Evolutionary conservation across 495 filamentous ascomycete species (phyloP), one percentile per base, ranked within the genome.

Genomic region (Hypoxylon trugodes): DNA sequence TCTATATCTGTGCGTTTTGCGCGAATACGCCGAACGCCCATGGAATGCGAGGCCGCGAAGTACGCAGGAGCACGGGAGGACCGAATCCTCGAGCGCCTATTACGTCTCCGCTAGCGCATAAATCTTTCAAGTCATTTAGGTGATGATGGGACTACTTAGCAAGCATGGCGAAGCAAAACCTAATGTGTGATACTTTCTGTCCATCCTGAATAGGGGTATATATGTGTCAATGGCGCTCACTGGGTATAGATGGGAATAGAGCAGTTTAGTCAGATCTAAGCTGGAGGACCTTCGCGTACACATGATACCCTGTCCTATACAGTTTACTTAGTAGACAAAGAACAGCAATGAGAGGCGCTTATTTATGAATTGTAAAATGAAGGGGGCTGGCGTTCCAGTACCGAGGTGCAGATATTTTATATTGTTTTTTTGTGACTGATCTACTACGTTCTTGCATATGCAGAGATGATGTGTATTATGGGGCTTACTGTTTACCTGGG

Each of bases 1-100:
- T 93, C 7, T 94, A 92, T 72, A 86, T 95, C 9, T 96, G 91
- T 69, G 77, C 89, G 13, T 93, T 88, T 66, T 96, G 91, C 69
- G 86, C 87, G 6, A 86, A 90, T 53, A 93, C 90, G 4, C 90
- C 90, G 0, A 82, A 82, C 54, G 60, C 67, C n/a, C 70, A 66
- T 9, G 67, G 67, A 8, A 82, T 86, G 58, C 79, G 90, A 30
- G 86, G 84, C 9, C 84, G 89, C 1, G 83, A 89, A 24, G 61
- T 85, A n/a, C 83, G 60, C 4, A 62, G 49, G 48, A 58, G 26
- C 16, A 65, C 70, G 18, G 76, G 67, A 49, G 70, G 61, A 4
- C 49, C 62, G 21, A 63, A 59, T 40, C 56, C 59, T 30, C 67
- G 64, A 25, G 73, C 71, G 24, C 72, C 80, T 35, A 77, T 74